Evolutionary conservation across 2,329 filamentous ascomycete species (phyloP), one percentile per base, ranked within the genome.

Genomic region (Phaeomoniella chlamydospora): DNA sequence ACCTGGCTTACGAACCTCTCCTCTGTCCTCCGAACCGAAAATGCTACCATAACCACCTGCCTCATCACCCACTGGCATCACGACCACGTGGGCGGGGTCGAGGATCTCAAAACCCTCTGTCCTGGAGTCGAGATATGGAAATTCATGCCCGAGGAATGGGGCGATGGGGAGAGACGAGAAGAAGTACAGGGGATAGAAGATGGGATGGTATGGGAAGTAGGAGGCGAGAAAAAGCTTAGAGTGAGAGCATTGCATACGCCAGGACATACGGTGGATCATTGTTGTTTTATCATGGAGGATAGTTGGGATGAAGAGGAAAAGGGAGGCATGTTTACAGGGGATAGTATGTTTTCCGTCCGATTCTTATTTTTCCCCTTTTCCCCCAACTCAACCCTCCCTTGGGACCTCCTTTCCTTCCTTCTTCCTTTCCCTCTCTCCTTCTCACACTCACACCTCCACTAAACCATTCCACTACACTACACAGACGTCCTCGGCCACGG

Each of bases 21-120:
- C 43, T 59, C 65, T 3, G 72, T 78, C 0, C 67, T 96, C 2
- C 18, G 18, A 12, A 4, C 22, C 15, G 82, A 93, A 53, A 68
- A 76, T 15, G 79, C 80, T 14, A 70, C 65, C 0, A 64, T 96
- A 15, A 65, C 73, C n/a, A 62, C 67, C 13, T 76, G 77, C 0
- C 65, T 98, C 15, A 65, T 98, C 34, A 92, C 87, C 0, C 90
- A 98, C 56, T 93, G 87, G 85, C 90, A 98, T 52, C 71, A 64
- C 30, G 90, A 98, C 51, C 90, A 98, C 52, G 70, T 77, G 4
- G 73, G 77, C 15, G 90, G 90, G 5, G 70, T 94, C 15, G 53
- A 61, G 2, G 76, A 92, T 47, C 63, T 94, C 1, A 61, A 77
- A 13, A 56, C 60, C 11, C 52, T 79, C 15, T 81, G 67, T n/a